Conservation (phyloP, 1,284 basidiomycete species). For the Puccinia brachypodii region DNA sequence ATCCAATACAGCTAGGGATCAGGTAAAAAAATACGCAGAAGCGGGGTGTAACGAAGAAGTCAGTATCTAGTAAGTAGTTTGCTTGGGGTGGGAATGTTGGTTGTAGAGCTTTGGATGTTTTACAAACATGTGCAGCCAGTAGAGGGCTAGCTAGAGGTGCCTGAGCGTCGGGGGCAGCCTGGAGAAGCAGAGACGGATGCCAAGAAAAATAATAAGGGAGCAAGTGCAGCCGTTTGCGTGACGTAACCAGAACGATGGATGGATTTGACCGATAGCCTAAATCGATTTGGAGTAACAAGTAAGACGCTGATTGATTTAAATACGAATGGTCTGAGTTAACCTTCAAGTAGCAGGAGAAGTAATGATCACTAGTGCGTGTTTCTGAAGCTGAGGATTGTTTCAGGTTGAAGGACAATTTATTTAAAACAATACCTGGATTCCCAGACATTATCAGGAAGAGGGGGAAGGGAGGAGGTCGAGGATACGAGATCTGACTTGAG, state of each 20-base stretch:
- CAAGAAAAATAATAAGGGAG: neutral
- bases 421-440: neutral
- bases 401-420: slow-evolving; percentile 1
- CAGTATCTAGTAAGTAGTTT: neutral
- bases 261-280: slow-evolving; percentile 7
- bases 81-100: neutral
- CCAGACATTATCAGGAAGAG: neutral
- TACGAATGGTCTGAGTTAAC: slow-evolving; percentile 9
- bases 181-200: neutral
- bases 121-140: neutral
- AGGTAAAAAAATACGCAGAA: neutral
- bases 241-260: slow-evolving; percentile 14
- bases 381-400: slow-evolving; percentile 20
- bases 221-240: neutral
- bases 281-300: neutral
- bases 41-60: neutral
- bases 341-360: slow-evolving; percentile 14
- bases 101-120: neutral
- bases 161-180: neutral
- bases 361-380: neutral
- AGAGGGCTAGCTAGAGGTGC: neutral
- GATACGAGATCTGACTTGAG: neutral
- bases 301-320: neutral
- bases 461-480: neutral
- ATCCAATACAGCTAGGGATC: neutral